Percentiles rank a stretch among this genome's conserved stretches.
Conservation (phyloP, 2,329 filamentous ascomycete species). For the Alternaria ventricosa region DNA sequence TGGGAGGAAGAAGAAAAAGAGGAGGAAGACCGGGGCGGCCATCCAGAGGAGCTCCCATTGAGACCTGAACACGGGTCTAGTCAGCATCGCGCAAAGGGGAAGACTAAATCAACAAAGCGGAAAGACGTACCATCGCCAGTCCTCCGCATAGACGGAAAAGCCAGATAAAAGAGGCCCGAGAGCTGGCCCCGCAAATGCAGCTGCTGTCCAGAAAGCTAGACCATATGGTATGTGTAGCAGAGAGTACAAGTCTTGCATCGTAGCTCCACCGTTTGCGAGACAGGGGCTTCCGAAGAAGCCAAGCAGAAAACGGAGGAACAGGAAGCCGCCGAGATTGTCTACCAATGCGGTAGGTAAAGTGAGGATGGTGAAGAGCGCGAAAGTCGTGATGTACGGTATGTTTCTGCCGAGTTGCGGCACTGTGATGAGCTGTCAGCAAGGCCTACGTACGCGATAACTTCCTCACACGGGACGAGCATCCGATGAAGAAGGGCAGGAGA, state of each 20-base stretch:
- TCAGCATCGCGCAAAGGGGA: neutral
- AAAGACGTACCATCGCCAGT: slow-evolving; percentile 71
- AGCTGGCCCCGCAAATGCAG: slow-evolving; percentile 67
- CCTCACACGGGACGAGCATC: neutral
- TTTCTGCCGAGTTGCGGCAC: slow-evolving; percentile 63
- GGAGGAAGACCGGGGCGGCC: slow-evolving; percentile 70
- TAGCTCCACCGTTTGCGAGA: slow-evolving; percentile 49
- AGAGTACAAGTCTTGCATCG: slow-evolving; percentile 49
- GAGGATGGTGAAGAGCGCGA: slow-evolving; percentile 72
- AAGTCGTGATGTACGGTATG: slow-evolving; percentile 70
- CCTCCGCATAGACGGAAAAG: slow-evolving; percentile 71
- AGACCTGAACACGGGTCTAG: slow-evolving; percentile 46
- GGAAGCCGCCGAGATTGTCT: slow-evolving; percentile 67
- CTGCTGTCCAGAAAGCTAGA: slow-evolving; percentile 54
- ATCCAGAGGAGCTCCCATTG: slow-evolving; percentile 88
- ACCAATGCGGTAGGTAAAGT: slow-evolving; percentile 69
- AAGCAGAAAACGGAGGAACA: slow-evolving; percentile 58
- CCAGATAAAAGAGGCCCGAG: slow-evolving; percentile 71
- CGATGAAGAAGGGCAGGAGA: neutral
- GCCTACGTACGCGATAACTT: neutral
- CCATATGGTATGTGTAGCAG: slow-evolving; percentile 54
- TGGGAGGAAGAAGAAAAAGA: slow-evolving; percentile 84
- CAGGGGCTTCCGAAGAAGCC: slow-evolving; percentile 50
- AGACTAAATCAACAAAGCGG: accelerated
- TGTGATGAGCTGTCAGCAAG: neutral